phyloP scores from a whole-genome alignment of 2,329 filamentous ascomycete species.

The Cercospora berteroae region DNA sequence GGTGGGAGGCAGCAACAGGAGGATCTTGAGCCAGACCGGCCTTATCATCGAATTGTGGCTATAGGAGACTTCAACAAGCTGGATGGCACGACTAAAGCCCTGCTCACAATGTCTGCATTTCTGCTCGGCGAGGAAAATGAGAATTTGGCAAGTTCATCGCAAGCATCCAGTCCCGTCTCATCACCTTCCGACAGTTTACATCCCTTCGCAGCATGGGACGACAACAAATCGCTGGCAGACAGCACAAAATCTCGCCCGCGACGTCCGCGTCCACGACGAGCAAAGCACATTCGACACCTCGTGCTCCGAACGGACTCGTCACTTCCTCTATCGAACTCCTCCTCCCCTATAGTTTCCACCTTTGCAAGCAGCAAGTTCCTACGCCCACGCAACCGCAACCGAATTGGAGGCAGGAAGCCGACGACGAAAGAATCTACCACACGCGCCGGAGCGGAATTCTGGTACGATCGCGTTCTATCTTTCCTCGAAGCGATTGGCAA shows the following conservation, averaged over 20 bases:
- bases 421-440: neutral
- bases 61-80: neutral
- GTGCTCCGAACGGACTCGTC: neutral
- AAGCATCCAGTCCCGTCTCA: neutral
- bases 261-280: neutral
- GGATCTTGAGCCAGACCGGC: neutral
- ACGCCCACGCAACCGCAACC: neutral
- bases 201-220: neutral
- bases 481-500: constrained; percentile 2
- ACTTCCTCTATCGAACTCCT: neutral
- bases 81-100: neutral
- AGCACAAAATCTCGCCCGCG: neutral
- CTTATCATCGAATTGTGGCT: neutral
- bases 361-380: neutral
- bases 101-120: neutral
- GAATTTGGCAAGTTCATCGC: neutral
- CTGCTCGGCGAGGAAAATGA: neutral
- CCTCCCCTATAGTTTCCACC: neutral
- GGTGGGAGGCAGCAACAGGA: neutral
- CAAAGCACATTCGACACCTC: neutral
- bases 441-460: neutral
- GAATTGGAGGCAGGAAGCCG: neutral
- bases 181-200: neutral
- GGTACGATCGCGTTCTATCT: neutral
- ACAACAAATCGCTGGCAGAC: neutral